These are phyloP conservation scores for Pseudomassariella vexata DNA, from an alignment of 2,329 filamentous ascomycete species.

Conservation along the genomic window DNA sequence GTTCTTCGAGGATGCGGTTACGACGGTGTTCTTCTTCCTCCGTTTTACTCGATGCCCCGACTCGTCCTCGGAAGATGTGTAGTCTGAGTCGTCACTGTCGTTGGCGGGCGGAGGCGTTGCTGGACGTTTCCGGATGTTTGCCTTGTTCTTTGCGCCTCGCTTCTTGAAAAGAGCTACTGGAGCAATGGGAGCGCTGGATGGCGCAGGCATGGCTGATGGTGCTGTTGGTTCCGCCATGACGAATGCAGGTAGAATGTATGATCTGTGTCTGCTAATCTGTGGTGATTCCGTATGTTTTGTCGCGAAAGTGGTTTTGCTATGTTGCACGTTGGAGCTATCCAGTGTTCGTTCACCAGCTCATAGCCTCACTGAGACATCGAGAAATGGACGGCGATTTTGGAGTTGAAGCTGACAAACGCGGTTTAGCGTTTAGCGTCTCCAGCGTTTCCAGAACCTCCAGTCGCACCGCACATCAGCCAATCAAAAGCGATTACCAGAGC, in stretches of 20 bases:
- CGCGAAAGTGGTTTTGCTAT: no score
- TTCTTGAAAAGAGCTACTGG: constrained; percentile 79
- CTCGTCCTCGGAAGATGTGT: constrained; percentile 72
- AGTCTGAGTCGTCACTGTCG: constrained; percentile 53
- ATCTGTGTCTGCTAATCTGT: no score
- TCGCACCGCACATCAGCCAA: no score
- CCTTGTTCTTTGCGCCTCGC: constrained; percentile 68
- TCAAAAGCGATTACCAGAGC: no score
- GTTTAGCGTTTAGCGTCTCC: constrained; percentile 2
- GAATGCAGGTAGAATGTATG: background rate
- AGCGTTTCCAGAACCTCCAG: no score
- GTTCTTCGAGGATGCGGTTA: constrained; percentile 59
- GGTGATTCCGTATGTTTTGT: no score
- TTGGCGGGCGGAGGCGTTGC: constrained; percentile 68
- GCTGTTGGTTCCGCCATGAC: constrained; percentile 13
- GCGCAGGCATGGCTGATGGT: constrained; percentile 7
- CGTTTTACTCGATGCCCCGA: constrained; percentile 73
- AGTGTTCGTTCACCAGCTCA: no score
- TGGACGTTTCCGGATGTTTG: constrained; percentile 74
- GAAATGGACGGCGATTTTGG: no score
- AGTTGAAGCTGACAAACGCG: constrained; percentile 1
- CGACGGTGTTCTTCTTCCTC: constrained; percentile 61
- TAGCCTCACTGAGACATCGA: no score
- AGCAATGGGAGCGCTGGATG: constrained; percentile 25
- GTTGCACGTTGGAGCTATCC: no score